Base-by-base conservation (phyloP, 2,329 filamentous ascomycete species). In the Gliomastix tumulicola region DNA sequence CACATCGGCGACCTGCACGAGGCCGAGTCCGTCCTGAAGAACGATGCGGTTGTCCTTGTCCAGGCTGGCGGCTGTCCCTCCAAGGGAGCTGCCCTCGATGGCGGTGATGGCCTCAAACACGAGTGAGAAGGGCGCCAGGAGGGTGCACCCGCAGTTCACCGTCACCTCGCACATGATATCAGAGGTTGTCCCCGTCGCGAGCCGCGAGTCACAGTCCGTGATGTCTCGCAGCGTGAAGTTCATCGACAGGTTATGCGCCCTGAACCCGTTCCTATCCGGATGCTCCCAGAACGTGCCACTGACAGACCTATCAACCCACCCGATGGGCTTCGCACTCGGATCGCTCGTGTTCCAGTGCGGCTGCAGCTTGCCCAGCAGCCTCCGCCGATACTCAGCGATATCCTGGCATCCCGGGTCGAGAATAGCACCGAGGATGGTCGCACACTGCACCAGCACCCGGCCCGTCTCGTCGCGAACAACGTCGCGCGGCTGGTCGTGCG, bases 271-370 rank as follows among this genome's bases (percentile, higher is more conserved):
- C 21, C 10, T 10, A 21, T 22, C 21, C 18, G 39, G 39, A 10
- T 41, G 30, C 6, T 38, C 25, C 39, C 39, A 41, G 8, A 20
- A 20, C 5, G 39, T 41, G 36, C 39, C 39, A 28, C 39, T 41
- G 11, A 41, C 39, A 18, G 25, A 41, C 12, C 37, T 27, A 21
- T 41, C 39, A n/a, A 32, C 22, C 39, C 39, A 41, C 7, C 21
- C 22, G 7, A 21, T 15, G 17, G 39, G 36, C 33, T 41, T 41
- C 12, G 39, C 39, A 15, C 10, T 39, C 13, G 36, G 33, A 21
- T 39, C 37, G 6, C 18, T 36, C 15, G 15, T n/a, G 6, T 20
- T 16, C 37, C 37, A 39, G 7, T 18, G 20, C 18, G 39, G 39
- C 18, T 35, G 36, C 10, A 41, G 33, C 13, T 36, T 35, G 4